phyloP scores from a whole-genome alignment of 164 flowering plant genomes.

The Dillenia turbinata region DNA sequence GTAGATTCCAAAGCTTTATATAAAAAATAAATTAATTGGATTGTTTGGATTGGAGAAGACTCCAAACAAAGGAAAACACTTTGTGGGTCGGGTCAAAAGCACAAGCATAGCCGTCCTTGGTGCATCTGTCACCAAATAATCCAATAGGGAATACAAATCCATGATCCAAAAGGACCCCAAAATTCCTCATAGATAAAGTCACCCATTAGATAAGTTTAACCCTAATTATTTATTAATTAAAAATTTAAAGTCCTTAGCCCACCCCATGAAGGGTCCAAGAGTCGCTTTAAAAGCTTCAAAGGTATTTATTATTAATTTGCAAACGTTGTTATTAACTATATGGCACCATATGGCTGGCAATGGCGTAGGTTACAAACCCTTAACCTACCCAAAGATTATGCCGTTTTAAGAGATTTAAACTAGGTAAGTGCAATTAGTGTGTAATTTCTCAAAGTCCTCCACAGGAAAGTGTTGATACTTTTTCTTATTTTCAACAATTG shows the following conservation, averaged over 20 bases:
- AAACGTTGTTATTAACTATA: background rate
- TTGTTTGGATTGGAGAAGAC: background rate
- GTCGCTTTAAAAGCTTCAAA: background rate
- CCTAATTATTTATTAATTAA: background rate
- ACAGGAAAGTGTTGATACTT: no score
- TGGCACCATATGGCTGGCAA: no score
- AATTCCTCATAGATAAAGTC: conserved; percentile 4
- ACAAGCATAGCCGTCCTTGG: background rate
- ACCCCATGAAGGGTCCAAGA: conserved; percentile 4
- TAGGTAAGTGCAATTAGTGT: no score
- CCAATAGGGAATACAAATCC: conserved; percentile 9
- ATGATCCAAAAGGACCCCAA: no score
- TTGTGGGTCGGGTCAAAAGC: background rate
- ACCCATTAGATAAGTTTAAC: conserved; percentile 5
- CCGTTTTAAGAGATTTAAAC: no score
- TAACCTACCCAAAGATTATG: no score
- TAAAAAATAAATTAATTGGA: background rate
- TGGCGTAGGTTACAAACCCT: no score
- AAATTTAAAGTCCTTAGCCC: background rate
- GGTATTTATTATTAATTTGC: background rate
- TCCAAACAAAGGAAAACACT: conserved; percentile 5
- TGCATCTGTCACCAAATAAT: conserved; percentile 2
- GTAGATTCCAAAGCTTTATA: conserved; percentile 15
- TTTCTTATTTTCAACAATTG: no score
- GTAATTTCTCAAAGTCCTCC: no score